These are phyloP conservation scores for Boletus rubropictus DNA, from an alignment of 768 basidiomycete species.

Conservation along the genomic window DNA sequence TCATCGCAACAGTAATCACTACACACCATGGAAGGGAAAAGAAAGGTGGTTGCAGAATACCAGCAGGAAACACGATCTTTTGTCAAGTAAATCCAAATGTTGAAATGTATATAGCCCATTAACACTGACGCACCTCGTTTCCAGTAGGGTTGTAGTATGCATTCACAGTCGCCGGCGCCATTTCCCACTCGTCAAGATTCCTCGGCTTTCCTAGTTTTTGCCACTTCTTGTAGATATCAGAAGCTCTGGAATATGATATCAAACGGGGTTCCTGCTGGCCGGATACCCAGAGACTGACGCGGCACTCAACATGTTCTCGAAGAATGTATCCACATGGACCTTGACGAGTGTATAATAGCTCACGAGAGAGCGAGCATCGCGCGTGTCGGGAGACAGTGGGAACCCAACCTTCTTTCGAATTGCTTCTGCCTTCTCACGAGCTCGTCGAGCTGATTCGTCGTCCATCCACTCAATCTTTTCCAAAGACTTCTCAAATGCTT, in stretches of 20 bases:
- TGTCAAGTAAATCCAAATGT: neutral
- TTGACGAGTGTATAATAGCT: constrained; percentile 70
- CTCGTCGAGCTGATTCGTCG: constrained; percentile 67
- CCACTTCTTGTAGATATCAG: constrained; percentile 68
- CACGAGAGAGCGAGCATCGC: constrained; percentile 58
- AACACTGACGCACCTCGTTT: constrained; percentile 57
- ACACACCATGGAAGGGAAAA: constrained; percentile 72
- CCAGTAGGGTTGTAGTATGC: constrained; percentile 85
- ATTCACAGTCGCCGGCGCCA: constrained; percentile 82
- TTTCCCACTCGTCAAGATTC: constrained; percentile 76
- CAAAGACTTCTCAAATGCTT: constrained; percentile 77
- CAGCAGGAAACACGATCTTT: constrained; percentile 93
- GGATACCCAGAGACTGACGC: constrained; percentile 32
- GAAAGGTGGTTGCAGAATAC: constrained; percentile 90
- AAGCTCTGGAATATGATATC: constrained; percentile 36
- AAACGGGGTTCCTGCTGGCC: neutral
- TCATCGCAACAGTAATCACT: neutral
- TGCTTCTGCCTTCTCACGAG: constrained; percentile 67
- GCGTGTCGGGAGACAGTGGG: constrained; percentile 81
- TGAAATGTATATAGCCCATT: neutral
- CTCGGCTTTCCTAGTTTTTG: constrained; percentile 62
- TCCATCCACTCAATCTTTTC: constrained; percentile 88
- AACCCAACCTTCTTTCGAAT: constrained; percentile 85
- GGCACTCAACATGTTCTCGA: constrained; percentile 74
- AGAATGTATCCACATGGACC: constrained; percentile 65